These are phyloP conservation scores for Periconia sp. DNA, from an alignment of 2,329 filamentous ascomycete genomes.

Conservation along the genomic window DNA sequence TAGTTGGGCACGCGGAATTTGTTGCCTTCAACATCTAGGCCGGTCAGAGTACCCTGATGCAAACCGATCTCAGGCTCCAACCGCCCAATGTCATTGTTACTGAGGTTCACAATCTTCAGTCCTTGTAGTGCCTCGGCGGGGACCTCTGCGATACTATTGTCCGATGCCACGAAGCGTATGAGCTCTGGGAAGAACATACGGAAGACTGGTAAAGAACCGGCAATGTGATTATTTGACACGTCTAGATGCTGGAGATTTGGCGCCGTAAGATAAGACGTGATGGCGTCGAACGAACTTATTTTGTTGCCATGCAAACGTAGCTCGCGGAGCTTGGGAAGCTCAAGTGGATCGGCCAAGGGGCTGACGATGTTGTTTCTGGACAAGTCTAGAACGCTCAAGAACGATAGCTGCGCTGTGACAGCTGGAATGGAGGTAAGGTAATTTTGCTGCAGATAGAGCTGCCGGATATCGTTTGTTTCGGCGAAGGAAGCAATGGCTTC, in stretches of 20 bases:
- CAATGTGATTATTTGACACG: slow-evolving; percentile 81
- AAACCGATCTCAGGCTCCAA: slow-evolving; percentile 83
- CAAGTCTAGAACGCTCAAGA: slow-evolving; percentile 74
- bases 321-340: slow-evolving; percentile 76
- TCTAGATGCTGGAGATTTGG: slow-evolving; percentile 79
- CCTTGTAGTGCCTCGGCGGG: slow-evolving; percentile 76
- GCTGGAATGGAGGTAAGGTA: slow-evolving; percentile 71
- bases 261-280: slow-evolving; percentile 72
- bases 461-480: slow-evolving; percentile 55
- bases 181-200: slow-evolving; percentile 73
- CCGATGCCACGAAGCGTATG: slow-evolving; percentile 72
- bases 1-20: slow-evolving; percentile 86
- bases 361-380: slow-evolving; percentile 75
- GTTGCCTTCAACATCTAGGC: slow-evolving; percentile 82
- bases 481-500: slow-evolving; percentile 49
- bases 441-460: slow-evolving; percentile 78
- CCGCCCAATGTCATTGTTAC: slow-evolving; percentile 84
- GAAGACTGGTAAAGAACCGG: slow-evolving; percentile 68
- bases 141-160: slow-evolving; percentile 79
- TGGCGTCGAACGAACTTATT: slow-evolving; percentile 68
- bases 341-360: slow-evolving; percentile 54
- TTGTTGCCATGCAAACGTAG: slow-evolving; percentile 78
- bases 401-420: slow-evolving; percentile 72
- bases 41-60: slow-evolving; percentile 69
- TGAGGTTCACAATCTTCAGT: slow-evolving; percentile 76